Percentiles rank a stretch among this genome's conserved stretches.
Evolutionary conservation across 2,329 filamentous ascomycete species (phyloP).

Genomic region (Botrytis tulipae): DNA sequence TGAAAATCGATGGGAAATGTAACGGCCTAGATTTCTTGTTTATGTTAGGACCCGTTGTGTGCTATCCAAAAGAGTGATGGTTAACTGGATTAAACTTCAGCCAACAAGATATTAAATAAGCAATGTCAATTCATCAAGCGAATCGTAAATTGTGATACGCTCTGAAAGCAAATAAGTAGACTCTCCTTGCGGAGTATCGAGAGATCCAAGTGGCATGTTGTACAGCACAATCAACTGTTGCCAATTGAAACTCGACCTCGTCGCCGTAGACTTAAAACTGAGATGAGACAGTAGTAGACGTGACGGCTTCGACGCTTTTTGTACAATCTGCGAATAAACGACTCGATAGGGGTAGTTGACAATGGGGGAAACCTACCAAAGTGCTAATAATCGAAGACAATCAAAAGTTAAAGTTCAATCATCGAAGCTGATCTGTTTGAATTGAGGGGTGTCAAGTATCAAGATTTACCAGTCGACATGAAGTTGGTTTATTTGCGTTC

Average conservation of each 20-base stretch:
- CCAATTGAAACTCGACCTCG: slow-evolving; percentile 16
- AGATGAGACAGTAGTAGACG: slow-evolving; percentile 8
- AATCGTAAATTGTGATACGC: not conserved
- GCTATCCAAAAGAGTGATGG: slow-evolving; percentile 2
- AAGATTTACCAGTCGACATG: not conserved
- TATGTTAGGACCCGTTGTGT: slow-evolving; percentile 14
- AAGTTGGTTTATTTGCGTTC: slow-evolving; percentile 9
- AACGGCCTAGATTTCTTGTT: slow-evolving; percentile 16
- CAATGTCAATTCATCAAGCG: not conserved
- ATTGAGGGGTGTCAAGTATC: not conserved
- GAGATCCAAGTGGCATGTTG: not conserved
- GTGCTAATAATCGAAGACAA: not conserved
- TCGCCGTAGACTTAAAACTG: not conserved
- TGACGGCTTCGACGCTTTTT: not conserved
- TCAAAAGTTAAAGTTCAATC: slow-evolving; percentile 24
- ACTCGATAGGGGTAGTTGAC: not conserved
- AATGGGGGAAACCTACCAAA: slow-evolving; percentile 8
- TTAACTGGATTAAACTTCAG: not conserved
- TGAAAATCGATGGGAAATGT: slow-evolving; percentile 17
- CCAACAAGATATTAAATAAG: not conserved
- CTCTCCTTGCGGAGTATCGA: not conserved
- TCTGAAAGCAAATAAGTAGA: not conserved
- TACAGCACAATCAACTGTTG: slow-evolving; percentile 7
- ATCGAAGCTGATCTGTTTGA: slow-evolving; percentile 26
- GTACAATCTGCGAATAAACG: slow-evolving; percentile 4